Evolutionary conservation across 2,329 filamentous ascomycete species (phyloP).

Genomic region (Trichothecium sympodiale): DNA sequence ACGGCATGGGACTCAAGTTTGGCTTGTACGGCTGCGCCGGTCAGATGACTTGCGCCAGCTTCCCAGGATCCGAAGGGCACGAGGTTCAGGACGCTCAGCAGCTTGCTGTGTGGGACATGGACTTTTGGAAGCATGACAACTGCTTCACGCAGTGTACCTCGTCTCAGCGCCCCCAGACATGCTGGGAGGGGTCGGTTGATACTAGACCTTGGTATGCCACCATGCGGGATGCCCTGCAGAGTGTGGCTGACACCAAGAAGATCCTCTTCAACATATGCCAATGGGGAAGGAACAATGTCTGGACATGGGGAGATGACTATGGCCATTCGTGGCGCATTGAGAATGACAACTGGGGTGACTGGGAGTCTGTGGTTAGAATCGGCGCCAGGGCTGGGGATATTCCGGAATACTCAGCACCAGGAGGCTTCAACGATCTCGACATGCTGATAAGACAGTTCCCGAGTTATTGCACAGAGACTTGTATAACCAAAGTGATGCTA

Average conservation of each 20-base stretch:
- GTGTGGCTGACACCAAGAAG: conserved; percentile 17
- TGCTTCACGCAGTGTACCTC: conserved; percentile 8
- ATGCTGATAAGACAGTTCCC: conserved; percentile 15
- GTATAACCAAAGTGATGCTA: no score
- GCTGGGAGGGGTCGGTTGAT: conserved; percentile 3
- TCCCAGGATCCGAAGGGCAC: conserved; percentile 7
- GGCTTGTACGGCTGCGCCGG: conserved; percentile 51
- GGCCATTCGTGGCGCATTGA: conserved; percentile 29
- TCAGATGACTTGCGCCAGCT: conserved; percentile 12
- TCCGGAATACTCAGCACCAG: conserved; percentile 11
- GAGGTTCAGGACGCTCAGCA: conserved; percentile 7
- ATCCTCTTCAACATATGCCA: conserved; percentile 39
- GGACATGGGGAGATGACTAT: conserved; percentile 30
- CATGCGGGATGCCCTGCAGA: conserved; percentile 36
- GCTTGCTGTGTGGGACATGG: conserved; percentile 7
- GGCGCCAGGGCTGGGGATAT: conserved; percentile 6
- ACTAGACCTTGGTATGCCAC: conserved; percentile 8
- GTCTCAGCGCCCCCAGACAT: conserved; percentile 8
- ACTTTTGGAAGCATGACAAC: conserved; percentile 9
- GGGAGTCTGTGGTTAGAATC: conserved; percentile 8
- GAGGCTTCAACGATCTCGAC: conserved; percentile 18
- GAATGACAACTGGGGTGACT: conserved; percentile 20
- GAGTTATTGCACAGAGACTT: no score
- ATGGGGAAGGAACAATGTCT: conserved; percentile 36
- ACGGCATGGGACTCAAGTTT: conserved; percentile 44